Evolutionary conservation across 345 rosid species (phyloP).

Genomic region (Microthlaspi erraticum): DNA sequence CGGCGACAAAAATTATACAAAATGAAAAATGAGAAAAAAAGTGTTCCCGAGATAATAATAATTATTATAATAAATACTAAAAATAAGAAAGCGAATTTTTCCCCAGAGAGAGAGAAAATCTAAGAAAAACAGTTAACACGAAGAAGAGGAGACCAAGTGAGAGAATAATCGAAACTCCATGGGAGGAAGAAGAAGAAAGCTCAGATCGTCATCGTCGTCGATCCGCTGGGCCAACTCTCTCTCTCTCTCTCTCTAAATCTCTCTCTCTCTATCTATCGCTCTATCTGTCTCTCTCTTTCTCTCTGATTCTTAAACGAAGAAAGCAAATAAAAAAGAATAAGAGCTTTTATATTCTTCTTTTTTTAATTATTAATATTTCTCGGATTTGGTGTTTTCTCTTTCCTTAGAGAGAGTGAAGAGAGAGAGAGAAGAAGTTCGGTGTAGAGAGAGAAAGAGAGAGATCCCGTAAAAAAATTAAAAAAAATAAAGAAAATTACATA

Average conservation of each 20-base stretch:
- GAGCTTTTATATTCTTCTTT: slow-evolving; percentile 25
- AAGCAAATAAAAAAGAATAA: slow-evolving; percentile 45
- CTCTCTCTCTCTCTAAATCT: slow-evolving; percentile 41
- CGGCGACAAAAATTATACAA: slow-evolving; percentile 42
- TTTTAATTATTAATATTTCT: slow-evolving; percentile 1
- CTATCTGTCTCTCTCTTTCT: slow-evolving; percentile 37
- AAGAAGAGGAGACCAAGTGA: slow-evolving; percentile 31
- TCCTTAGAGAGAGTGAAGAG: slow-evolving; percentile 17
- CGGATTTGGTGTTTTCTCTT: slow-evolving; percentile 43
- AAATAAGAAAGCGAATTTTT: slow-evolving; percentile 19
- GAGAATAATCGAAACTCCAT: slow-evolving; percentile 40
- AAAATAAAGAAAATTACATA: slow-evolving; percentile 26
- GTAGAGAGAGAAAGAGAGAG: slow-evolving; percentile 51
- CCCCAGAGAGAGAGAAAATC: slow-evolving; percentile 25
- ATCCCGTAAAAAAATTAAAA: slow-evolving; percentile 55
- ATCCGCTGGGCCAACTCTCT: slow-evolving; percentile 75
- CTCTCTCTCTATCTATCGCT: slow-evolving; percentile 14
- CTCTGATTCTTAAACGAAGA: slow-evolving; percentile 41
- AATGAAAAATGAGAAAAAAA: background rate
- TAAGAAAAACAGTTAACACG: slow-evolving; percentile 31
- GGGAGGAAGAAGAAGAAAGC: slow-evolving; percentile 29
- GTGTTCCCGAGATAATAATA: slow-evolving; percentile 9
- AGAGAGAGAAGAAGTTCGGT: slow-evolving; percentile 30
- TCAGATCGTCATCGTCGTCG: slow-evolving; percentile 68
- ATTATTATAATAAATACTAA: slow-evolving; percentile 26